These are phyloP conservation scores for Taphrina flavorubra DNA, from an alignment of 1,139 yeast genomes.

Conservation along the genomic window DNA sequence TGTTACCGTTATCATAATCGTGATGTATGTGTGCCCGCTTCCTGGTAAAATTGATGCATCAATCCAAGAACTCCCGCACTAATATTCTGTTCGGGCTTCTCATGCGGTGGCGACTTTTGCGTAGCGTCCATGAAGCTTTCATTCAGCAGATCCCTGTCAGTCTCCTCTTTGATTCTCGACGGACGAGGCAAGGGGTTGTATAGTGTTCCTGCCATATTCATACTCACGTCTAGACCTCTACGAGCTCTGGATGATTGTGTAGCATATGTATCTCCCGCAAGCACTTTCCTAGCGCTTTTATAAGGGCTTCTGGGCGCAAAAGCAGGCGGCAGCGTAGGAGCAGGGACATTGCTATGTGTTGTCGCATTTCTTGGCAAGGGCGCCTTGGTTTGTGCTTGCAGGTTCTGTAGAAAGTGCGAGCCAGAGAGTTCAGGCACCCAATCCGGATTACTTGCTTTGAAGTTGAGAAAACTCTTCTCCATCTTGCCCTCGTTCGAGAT, in stretches of 20 bases:
- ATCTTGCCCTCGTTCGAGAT: conserved; percentile 34
- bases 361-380: background rate
- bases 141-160: conserved; percentile 12
- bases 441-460: conserved; percentile 41
- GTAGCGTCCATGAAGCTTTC: conserved; percentile 27
- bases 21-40: conserved; percentile 32
- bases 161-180: conserved; percentile 4
- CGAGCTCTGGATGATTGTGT: conserved; percentile 27
- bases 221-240: conserved; percentile 13
- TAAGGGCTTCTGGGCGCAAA: conserved; percentile 17
- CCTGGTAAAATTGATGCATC: conserved; percentile 40
- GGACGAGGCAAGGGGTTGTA: conserved; percentile 26
- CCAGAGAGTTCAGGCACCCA: conserved; percentile 40
- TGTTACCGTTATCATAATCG: background rate
- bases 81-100: background rate
- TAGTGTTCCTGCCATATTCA: conserved; percentile 2
- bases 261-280: conserved; percentile 16
- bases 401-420: conserved; percentile 21
- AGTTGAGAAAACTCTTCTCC: conserved; percentile 41
- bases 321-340: conserved; percentile 8
- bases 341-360: background rate
- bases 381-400: conserved; percentile 13
- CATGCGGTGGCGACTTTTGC: conserved; percentile 9
- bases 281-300: background rate
- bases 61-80: conserved; percentile 38